phyloP scores from a whole-genome alignment of 106 monocot genomes.

The Phalaenopsis aphrodite region DNA sequence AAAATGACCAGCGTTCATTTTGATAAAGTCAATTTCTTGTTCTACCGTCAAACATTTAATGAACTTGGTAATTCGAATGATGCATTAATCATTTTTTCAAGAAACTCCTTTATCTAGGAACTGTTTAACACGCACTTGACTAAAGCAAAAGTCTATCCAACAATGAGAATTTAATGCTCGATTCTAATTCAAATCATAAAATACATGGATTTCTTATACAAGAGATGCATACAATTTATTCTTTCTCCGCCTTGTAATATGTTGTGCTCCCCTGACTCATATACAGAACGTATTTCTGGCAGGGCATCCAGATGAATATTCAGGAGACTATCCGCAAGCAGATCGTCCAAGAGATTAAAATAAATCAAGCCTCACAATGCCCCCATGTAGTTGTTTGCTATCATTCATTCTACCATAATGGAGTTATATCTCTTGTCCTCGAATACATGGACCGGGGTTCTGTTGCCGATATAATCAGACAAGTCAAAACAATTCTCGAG shows the following conservation, averaged over 20 bases:
- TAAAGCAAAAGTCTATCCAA: no score
- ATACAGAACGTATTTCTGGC: constrained; percentile 8
- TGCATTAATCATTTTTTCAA: no score
- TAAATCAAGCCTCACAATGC: constrained; percentile 82
- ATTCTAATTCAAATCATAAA: not conserved
- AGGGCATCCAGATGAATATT: constrained; percentile 99
- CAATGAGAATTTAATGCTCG: not conserved
- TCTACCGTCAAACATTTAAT: no score
- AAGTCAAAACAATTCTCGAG: constrained; percentile 89
- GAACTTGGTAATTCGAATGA: no score
- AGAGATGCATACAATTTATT: not conserved
- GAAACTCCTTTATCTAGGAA: no score
- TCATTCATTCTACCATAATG: constrained; percentile 95
- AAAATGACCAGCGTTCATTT: no score
- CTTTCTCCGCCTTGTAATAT: not conserved
- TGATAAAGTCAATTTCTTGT: no score
- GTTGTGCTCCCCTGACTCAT: not conserved
- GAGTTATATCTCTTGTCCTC: constrained; percentile 86
- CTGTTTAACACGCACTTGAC: no score
- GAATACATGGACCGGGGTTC: constrained; percentile 71
- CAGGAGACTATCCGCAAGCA: constrained; percentile 86
- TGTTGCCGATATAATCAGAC: constrained; percentile 61
- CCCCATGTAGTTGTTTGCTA: constrained; percentile 83
- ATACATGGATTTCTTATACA: not conserved
- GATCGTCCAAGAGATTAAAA: constrained; percentile 96